These are phyloP conservation scores for Sarcodon aspratus DNA, from an alignment of 768 basidiomycete genomes.

Conservation along the genomic window DNA sequence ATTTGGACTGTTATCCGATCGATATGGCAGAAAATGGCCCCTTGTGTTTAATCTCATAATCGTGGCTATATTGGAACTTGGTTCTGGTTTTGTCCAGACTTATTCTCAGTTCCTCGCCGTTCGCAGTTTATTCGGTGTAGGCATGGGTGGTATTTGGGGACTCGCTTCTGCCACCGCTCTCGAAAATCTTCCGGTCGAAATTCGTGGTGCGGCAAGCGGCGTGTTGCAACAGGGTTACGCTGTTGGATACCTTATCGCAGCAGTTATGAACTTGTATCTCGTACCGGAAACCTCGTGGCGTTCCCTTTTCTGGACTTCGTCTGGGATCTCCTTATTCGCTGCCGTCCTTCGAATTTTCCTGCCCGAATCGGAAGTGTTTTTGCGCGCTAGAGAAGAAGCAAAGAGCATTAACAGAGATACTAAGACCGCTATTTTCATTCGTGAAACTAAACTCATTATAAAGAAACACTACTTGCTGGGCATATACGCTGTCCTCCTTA, in stretches of 20 bases:
- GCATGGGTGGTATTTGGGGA: constrained; percentile 26
- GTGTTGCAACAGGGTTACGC: constrained; percentile 36
- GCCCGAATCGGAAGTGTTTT: constrained; percentile 28
- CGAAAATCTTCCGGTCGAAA: constrained; percentile 28
- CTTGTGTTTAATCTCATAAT: constrained; percentile 24
- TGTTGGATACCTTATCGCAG: constrained; percentile 30
- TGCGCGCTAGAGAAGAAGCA: constrained; percentile 13
- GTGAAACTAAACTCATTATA: constrained; percentile 24
- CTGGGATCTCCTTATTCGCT: constrained; percentile 24
- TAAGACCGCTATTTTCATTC: constrained; percentile 23
- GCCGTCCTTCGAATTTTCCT: constrained; percentile 25
- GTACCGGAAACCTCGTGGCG: constrained; percentile 17
- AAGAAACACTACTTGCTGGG: constrained; percentile 28
- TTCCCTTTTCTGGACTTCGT: constrained; percentile 27
- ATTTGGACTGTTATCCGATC: constrained; percentile 28
- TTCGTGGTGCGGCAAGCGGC: constrained; percentile 30
- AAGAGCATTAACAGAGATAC: constrained; percentile 2
- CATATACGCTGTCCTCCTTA: constrained; percentile 27
- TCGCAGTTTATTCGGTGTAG: constrained; percentile 24
- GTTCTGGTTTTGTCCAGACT: constrained; percentile 26
- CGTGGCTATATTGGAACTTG: constrained; percentile 27
- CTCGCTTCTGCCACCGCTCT: constrained; percentile 25
- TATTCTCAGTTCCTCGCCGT: constrained; percentile 30
- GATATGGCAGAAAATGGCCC: constrained; percentile 38
- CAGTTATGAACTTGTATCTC: constrained; percentile 26